Conservation (phyloP, 352 stramenopile species). For the Globisporangium alternatum region DNA sequence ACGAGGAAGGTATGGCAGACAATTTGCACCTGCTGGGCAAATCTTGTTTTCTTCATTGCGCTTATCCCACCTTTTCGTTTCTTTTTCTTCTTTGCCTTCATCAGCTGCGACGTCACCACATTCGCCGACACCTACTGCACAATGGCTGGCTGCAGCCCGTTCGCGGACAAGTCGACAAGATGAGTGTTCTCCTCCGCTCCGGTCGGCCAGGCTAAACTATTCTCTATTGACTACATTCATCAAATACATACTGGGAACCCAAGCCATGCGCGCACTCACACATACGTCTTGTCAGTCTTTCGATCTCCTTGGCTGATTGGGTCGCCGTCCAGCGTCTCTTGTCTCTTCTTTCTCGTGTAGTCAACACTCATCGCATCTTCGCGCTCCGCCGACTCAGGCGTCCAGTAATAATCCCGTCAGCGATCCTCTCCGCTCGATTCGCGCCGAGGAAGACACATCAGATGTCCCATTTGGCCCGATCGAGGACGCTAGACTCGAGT, state of each 20-base stretch:
- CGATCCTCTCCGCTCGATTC: conserved; percentile 50
- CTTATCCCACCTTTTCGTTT: background rate
- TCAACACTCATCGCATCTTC: background rate
- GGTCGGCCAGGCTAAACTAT: conserved; percentile 5
- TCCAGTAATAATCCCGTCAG: conserved; percentile 25
- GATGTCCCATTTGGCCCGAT: conserved; percentile 17
- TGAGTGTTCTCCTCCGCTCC: conserved; percentile 20
- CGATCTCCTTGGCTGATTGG: background rate
- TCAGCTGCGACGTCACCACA: conserved; percentile 77
- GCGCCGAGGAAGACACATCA: conserved; percentile 16
- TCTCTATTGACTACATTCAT: conserved; percentile 21
- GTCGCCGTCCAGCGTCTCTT: background rate
- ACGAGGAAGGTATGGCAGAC: conserved; percentile 49
- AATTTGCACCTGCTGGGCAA: conserved; percentile 1
- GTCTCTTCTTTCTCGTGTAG: conserved; percentile 8
- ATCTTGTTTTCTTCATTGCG: background rate
- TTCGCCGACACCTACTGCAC: conserved; percentile 85
- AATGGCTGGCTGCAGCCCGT: conserved; percentile 82
- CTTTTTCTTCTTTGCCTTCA: conserved; percentile 9
- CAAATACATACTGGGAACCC: conserved; percentile 21
- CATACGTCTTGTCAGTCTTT: background rate
- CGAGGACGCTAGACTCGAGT: conserved; percentile 32
- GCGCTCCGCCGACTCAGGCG: conserved; percentile 7
- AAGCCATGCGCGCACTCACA: conserved; percentile 7
- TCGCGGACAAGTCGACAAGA: conserved; percentile 81